Base-by-base conservation (phyloP, 2,329 filamentous ascomycete genomes). In the Colletotrichum somersetense region DNA sequence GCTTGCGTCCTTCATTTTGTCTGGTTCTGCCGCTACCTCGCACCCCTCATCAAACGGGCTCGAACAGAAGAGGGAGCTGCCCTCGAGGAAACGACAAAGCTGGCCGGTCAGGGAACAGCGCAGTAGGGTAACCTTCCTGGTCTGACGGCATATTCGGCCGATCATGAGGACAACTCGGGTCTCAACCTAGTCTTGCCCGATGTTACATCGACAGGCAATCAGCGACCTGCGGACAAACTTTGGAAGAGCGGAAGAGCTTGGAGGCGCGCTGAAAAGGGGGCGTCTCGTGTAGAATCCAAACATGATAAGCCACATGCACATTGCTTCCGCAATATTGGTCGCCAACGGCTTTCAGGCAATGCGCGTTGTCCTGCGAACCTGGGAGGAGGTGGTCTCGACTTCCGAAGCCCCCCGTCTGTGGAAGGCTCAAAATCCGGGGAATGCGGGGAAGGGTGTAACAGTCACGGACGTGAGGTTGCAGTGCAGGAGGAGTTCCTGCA, bases 401-500 rank as follows among this genome's bases (percentile, higher is more conserved):
- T 42, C n/a, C 16, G 33, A 26, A 26, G 42, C 48, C 56, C 40
- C 23, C 48, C 33, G 48, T 23, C 55, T 62, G 26, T 48, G 56
- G 46, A 59, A 40, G 18, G 44, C 48, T 55, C 35, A 42, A 66
- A 71, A 71, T 67, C 63, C 56, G 67, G 67, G 67, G 67, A 44
- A 67, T 71, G 63, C 48, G 67, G 63, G 66, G 63, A 7, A 42
- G 50, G 46, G 44, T 62, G 33, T 30, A 33, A 57, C 42, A 44
- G 18, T 61, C 38, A 30, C 18, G n/a, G 16, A 42, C 46, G 18
- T 48, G 44, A 50, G 68, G 68, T 71, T 67, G 35, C 56, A 67
- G 40, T 71, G 50, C 64, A 67, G 57, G 23, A 38, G 52, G 42
- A 62, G 68, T 71, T 62, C 56, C 63, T 71, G 56, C 67, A 71